Evolutionary conservation across 2,329 filamentous ascomycete genomes (phyloP).

Genomic region (Colletotrichum orbiculare): DNA sequence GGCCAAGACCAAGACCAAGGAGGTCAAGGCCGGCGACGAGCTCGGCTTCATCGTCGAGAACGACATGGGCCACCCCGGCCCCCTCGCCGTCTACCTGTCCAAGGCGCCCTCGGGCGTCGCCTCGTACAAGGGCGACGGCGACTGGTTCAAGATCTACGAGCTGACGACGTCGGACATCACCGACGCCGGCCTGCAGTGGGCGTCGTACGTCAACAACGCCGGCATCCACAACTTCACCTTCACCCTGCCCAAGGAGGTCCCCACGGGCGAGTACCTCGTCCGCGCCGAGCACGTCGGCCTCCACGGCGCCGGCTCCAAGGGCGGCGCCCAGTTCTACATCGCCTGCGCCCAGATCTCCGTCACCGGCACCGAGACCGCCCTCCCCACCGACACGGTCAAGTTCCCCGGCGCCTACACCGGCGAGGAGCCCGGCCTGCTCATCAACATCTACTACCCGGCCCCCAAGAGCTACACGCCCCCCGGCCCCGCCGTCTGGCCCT

Average conservation of each 20-base stretch:
- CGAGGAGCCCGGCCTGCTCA: constrained; percentile 46
- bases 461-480: constrained; percentile 47
- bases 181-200: constrained; percentile 46
- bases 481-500: constrained; percentile 49
- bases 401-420: constrained; percentile 49
- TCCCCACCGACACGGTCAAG: constrained; percentile 43
- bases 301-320: constrained; percentile 44
- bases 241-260: constrained; percentile 51
- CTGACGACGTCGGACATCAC: constrained; percentile 45
- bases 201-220: constrained; percentile 43
- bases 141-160: constrained; percentile 52
- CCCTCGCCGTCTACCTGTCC: constrained; percentile 51
- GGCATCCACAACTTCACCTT: constrained; percentile 51
- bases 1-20: constrained; percentile 49
- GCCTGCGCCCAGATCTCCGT: constrained; percentile 49
- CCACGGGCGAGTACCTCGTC: constrained; percentile 49
- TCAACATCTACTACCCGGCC: constrained; percentile 50
- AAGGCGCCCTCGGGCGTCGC: constrained; percentile 46
- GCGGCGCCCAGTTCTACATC: constrained; percentile 52
- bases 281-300: constrained; percentile 51
- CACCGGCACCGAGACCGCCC: constrained; percentile 45
- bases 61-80: constrained; percentile 51
- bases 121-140: constrained; percentile 47
- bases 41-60: constrained; percentile 54
- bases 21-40: constrained; percentile 51